Percentiles rank a stretch among this genome's conserved stretches.
phyloP scores from a whole-genome alignment of 768 basidiomycete species.

The Lentinula edodes region DNA sequence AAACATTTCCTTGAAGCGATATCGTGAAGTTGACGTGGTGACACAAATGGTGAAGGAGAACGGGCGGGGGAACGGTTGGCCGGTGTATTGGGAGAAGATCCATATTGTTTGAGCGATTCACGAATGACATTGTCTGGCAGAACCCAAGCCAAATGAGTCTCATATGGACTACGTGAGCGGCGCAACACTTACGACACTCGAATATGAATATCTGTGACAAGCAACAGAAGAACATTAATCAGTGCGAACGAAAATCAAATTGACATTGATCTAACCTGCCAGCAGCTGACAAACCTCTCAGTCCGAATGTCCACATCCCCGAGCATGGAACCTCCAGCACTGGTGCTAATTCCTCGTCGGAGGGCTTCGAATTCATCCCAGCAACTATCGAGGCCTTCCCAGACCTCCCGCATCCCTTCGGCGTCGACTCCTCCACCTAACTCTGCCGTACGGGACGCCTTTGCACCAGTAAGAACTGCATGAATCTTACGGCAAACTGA shows the following conservation, averaged over 20 bases:
- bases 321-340: slow-evolving; percentile 28
- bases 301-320: slow-evolving; percentile 31
- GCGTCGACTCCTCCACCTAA: slow-evolving; percentile 48
- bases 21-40: slow-evolving; percentile 39
- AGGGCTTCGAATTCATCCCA: slow-evolving; percentile 82
- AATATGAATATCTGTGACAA: slow-evolving; percentile 75
- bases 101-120: slow-evolving; percentile 68
- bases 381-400: slow-evolving; percentile 74
- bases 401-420: slow-evolving; percentile 67
- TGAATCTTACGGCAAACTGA: slow-evolving; percentile 77
- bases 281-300: slow-evolving; percentile 71
- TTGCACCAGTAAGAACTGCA: slow-evolving; percentile 69
- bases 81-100: slow-evolving; percentile 27
- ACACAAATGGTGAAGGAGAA: slow-evolving; percentile 41
- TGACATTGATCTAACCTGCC: slow-evolving; percentile 58
- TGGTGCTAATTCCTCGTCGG: slow-evolving; percentile 20
- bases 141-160: background rate
- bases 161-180: background rate
- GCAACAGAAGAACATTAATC: slow-evolving; percentile 11
- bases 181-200: slow-evolving; percentile 66
- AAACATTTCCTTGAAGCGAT: slow-evolving; percentile 49
- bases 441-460: slow-evolving; percentile 54
- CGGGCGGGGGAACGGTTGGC: slow-evolving; percentile 34
- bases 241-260: slow-evolving; percentile 2
- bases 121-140: slow-evolving; percentile 76